These are phyloP conservation scores for Penicillium occitanis DNA, from an alignment of 2,329 filamentous ascomycete species.

Conservation along the genomic window DNA sequence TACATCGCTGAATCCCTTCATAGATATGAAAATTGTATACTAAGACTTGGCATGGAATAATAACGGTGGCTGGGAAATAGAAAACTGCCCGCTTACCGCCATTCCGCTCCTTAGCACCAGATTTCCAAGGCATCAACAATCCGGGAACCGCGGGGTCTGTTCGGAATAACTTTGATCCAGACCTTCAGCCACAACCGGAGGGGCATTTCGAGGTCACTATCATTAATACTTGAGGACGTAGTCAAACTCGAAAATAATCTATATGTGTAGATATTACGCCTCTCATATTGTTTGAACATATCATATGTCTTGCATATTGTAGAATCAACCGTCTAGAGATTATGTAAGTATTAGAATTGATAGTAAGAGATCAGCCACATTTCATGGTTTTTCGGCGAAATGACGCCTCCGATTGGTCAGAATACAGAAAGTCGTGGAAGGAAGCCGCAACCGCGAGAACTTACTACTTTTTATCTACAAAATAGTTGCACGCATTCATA, in stretches of 20 bases:
- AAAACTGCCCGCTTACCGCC: conserved; percentile 15
- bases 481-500: conserved; percentile 2
- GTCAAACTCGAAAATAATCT: neutral
- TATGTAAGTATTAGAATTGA: neutral
- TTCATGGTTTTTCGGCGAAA: neutral
- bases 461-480: neutral
- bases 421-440: conserved; percentile 20
- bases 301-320: neutral
- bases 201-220: neutral
- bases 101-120: conserved; percentile 25
- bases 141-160: conserved; percentile 21
- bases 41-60: neutral
- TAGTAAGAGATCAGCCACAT: neutral
- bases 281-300: neutral
- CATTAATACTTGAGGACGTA: neutral
- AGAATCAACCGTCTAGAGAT: neutral
- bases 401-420: conserved; percentile 13
- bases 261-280: neutral
- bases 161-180: conserved; percentile 12
- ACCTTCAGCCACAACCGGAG: conserved; percentile 18
- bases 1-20: neutral
- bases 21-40: neutral
- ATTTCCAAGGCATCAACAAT: conserved; percentile 22
- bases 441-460: conserved; percentile 19
- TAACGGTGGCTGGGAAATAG: conserved; percentile 4